These are phyloP conservation scores for Cladorrhinum sp. DNA, from an alignment of 2,329 filamentous ascomycete genomes.

Conservation along the genomic window DNA sequence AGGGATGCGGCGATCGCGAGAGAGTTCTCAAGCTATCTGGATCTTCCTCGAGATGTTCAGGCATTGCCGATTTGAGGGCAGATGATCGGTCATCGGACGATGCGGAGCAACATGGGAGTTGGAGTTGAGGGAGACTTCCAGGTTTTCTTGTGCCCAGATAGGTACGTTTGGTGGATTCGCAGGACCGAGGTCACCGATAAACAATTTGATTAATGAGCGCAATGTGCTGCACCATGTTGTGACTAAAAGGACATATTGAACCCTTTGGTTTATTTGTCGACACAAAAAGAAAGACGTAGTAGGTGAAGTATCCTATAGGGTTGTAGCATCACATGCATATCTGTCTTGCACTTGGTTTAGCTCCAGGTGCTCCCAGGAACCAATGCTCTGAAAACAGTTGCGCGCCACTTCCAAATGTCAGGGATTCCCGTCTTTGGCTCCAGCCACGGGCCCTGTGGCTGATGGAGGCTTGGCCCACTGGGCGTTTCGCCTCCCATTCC, in stretches of 20 bases:
- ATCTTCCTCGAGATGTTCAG: conserved; percentile 39
- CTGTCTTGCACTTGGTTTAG: not conserved
- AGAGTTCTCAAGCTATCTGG: conserved; percentile 44
- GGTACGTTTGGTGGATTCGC: not conserved
- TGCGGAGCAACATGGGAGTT: conserved; percentile 18
- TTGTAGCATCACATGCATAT: not conserved
- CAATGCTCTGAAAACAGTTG: not conserved
- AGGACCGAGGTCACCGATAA: not conserved
- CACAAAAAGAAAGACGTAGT: no score
- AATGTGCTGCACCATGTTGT: not conserved
- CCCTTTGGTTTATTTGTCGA: no score
- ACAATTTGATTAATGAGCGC: not conserved
- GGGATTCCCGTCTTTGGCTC: not conserved
- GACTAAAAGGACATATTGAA: not conserved
- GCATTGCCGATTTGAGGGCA: conserved; percentile 37
- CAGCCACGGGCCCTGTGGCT: not conserved
- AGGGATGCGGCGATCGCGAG: conserved; percentile 65
- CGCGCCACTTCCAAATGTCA: not conserved
- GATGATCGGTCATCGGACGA: not conserved
- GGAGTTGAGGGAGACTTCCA: not conserved
- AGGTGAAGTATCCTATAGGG: not conserved
- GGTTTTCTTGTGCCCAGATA: no score
- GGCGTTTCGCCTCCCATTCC: no score
- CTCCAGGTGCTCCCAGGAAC: not conserved
- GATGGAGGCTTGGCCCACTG: no score